A percentile compares a stretch with the other conserved stretches of the same genome.
Evolutionary conservation across 768 basidiomycete genomes (phyloP).

Genomic region (Rhodotorula paludigena): DNA sequence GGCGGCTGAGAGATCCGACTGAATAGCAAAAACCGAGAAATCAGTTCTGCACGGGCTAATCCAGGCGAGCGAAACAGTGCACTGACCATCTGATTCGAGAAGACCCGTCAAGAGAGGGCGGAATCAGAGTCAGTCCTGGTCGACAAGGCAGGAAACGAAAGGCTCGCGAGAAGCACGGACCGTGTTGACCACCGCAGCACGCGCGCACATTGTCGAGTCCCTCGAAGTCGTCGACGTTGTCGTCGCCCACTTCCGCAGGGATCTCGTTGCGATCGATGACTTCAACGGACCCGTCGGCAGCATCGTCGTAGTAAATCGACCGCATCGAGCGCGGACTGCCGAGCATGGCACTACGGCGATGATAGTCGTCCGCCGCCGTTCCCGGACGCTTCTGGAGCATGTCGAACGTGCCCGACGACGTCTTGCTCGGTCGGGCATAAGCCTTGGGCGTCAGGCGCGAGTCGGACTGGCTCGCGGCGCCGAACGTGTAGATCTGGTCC

Average conservation of each 20-base stretch:
- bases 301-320: constrained; percentile 25
- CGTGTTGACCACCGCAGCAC: constrained; percentile 55
- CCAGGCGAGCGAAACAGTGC: no score
- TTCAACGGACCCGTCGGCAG: constrained; percentile 60
- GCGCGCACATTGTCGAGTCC: constrained; percentile 92
- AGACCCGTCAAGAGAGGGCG: no score
- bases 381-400: constrained; percentile 66
- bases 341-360: constrained; percentile 24
- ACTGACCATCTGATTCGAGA: no score
- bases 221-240: constrained; percentile 75
- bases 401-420: constrained; percentile 12
- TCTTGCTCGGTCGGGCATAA: neutral
- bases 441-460: constrained; percentile 30
- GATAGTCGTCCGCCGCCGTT: constrained; percentile 84
- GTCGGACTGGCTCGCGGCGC: constrained; percentile 31
- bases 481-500: constrained; percentile 17
- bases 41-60: constrained; percentile 30
- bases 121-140: no score
- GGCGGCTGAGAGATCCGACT: constrained; percentile 28
- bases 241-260: constrained; percentile 50
- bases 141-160: constrained; percentile 19
- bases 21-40: neutral
- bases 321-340: constrained; percentile 46
- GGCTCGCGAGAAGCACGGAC: neutral
- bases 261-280: constrained; percentile 57